These are phyloP conservation scores for Leccinum pellstonianum DNA, from an alignment of 768 basidiomycete genomes.

Conservation along the genomic window DNA sequence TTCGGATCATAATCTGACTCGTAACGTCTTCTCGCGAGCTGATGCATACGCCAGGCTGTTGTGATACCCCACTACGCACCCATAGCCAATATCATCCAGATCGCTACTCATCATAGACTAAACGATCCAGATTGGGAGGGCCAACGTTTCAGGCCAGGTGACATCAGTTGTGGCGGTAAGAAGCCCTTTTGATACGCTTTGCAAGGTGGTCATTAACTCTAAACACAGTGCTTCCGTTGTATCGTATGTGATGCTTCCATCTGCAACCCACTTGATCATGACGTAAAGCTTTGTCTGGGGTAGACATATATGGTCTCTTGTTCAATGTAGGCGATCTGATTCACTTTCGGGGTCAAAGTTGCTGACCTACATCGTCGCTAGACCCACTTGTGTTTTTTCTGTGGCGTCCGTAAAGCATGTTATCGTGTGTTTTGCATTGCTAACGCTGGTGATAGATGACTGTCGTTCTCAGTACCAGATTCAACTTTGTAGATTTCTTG, in stretches of 20 bases:
- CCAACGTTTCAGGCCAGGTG: constrained; percentile 57
- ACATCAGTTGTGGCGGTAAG: constrained; percentile 58
- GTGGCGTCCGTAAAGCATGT: constrained; percentile 43
- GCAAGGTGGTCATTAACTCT: neutral
- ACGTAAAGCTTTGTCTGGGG: neutral
- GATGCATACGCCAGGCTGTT: constrained; percentile 42
- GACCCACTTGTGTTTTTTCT: constrained; percentile 58
- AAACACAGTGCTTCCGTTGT: constrained; percentile 54
- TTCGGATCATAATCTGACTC: neutral
- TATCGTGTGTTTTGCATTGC: neutral
- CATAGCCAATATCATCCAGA: constrained; percentile 62
- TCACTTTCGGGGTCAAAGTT: neutral
- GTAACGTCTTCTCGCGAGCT: neutral
- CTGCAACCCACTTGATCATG: neutral
- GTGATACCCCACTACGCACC: constrained; percentile 59
- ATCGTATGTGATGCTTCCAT: constrained; percentile 42
- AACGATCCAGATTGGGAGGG: constrained; percentile 46
- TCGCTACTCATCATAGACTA: constrained; percentile 52
- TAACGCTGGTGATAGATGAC: constrained; percentile 42
- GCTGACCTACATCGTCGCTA: constrained; percentile 34
- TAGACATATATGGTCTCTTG: constrained; percentile 68
- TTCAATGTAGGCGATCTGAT: constrained; percentile 44
- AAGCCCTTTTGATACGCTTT: neutral
- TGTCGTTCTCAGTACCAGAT: constrained; percentile 45
- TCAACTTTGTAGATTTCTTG: constrained; percentile 44